A percentile compares a stretch with the other conserved stretches of the same genome.
phyloP scores from a whole-genome alignment of 2,329 filamentous ascomycete species.

The Fusarium subtropicale region DNA sequence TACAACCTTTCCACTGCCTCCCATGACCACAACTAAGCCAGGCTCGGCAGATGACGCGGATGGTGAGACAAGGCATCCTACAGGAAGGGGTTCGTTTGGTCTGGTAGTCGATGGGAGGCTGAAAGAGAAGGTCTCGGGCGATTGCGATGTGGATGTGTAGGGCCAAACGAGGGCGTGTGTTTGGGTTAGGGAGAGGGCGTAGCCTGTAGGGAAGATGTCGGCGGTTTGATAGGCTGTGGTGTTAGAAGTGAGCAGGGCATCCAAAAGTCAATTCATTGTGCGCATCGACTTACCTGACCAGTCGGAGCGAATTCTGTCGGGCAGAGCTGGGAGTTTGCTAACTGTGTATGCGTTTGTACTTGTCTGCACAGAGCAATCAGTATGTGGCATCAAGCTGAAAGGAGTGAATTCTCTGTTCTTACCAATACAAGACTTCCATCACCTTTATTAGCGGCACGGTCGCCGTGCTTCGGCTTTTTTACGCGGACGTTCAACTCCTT shows the following conservation, averaged over 20 bases:
- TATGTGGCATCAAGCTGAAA: conserved; percentile 30
- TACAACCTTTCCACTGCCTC: conserved; percentile 83
- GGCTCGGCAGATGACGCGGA: conserved; percentile 83
- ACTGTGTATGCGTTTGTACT: conserved; percentile 87
- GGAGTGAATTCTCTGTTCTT: conserved; percentile 44
- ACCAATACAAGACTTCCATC: conserved; percentile 76
- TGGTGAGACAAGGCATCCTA: conserved; percentile 84
- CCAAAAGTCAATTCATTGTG: background rate
- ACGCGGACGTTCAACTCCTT: conserved; percentile 70
- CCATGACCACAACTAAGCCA: conserved; percentile 87
- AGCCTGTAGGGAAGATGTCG: conserved; percentile 73
- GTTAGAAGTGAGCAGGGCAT: conserved; percentile 31
- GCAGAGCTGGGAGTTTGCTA: conserved; percentile 84
- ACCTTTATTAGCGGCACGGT: conserved; percentile 71
- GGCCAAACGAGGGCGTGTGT: conserved; percentile 91
- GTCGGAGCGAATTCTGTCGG: conserved; percentile 77
- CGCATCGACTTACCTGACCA: conserved; percentile 67
- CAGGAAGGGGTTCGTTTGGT: conserved; percentile 77
- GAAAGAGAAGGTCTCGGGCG: conserved; percentile 83
- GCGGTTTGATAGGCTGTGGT: conserved; percentile 71
- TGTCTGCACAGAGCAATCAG: conserved; percentile 65
- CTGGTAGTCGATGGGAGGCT: conserved; percentile 79
- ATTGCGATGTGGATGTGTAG: conserved; percentile 76
- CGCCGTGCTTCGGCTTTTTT: conserved; percentile 71
- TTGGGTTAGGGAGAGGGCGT: conserved; percentile 83